Base-by-base conservation (phyloP, 495 filamentous ascomycete species). In the Hypoxylon trugodes region DNA sequence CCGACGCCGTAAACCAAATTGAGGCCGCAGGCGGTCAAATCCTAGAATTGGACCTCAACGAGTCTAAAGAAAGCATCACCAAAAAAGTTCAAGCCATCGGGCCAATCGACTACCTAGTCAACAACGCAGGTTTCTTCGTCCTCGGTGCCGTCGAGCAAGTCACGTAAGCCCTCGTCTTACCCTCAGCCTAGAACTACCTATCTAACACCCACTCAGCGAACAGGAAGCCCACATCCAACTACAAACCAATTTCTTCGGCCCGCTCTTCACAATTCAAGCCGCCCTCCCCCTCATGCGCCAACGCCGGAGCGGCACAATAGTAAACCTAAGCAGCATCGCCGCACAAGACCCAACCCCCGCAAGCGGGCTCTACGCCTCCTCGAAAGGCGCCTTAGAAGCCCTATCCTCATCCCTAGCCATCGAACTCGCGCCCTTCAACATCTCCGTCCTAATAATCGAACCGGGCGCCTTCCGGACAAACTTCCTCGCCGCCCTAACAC, bases 201-300 rank as follows among this genome's bases (percentile, higher is more conserved):
- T 28, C 33, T 55, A 38, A 55, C 42, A 12, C 2, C 6, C 10
- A 28, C 43, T 2, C 6, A 69, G 69, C 43, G 75, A 75, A 2
- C 43, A 76, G 21, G 80, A 85, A 64, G 48, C 76, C 22, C 74
- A 75, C 1, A 65, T 26, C 1, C 72, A 79, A 61, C 78, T 84
- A 67, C 76, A 83, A 38, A 79, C 77, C 3, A 75, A 80, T 61
- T 82, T 78, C 61, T 84, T 85, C 49, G 82, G 81, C 1, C 79
- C 82, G 0, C 46, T 78, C 19, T 70, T 76, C 12, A 62, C 81
- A 19, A 80, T 79, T 12, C 75, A 76, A 28, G 77, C 77, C 1
- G 72, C 80, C 9, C 28, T 85, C 0, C 79, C 80, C 3, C 41
- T 66, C 6, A 84, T 86, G 83, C 71, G 84, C 0, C 38, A 71